Evolutionary conservation across 2,329 filamentous ascomycete species (phyloP), one percentile per base, ranked within the genome.

Genomic region (Exophiala alcalophila): DNA sequence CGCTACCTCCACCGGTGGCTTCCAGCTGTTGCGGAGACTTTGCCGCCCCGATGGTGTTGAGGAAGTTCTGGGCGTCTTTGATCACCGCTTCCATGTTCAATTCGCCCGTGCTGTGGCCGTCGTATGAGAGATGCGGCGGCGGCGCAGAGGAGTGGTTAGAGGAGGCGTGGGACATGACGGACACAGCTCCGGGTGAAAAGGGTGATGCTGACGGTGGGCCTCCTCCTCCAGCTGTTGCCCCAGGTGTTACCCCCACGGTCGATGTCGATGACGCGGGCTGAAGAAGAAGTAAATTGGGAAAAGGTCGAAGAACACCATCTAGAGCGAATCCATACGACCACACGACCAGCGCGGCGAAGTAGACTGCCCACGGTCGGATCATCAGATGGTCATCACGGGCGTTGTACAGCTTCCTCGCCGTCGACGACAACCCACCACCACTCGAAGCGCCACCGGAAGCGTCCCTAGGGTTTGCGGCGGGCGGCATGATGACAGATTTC

Each of bases 341-440:
- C 1, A 97, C 86, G 15, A 95, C 87, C 10, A 97, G 74, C 0
- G 83, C 82, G 1, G 92, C 87, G 60, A 94, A 94, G 65, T 96
- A 98, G 37, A 97, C 72, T 10, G 95, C 87, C 91, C 92, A 97
- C 0, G 91, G 87, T n/a, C 92, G 76, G 59, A 97, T 94, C 47
- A 97, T 75, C 2, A 96, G 74, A 39, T 89, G 84, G 57, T 98
- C 92, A 56, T 95, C 86, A 11, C 87, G 79, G 0, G 90, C 88
- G 10, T 81, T 83, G 63, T 97, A 98, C 4, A 74, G 69, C 3
- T 65, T 10, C 65, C 62, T 8, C n/a, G n/a, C n/a, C n/a, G n/a
- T n/a, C n/a, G n/a, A n/a, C 63, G 63, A 5, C 32, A 63, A 61
- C 30, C 42, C 42, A 34, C 12, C 47, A 18, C 10, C 47, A n/a